A percentile compares a stretch with the other conserved stretches of the same genome.
phyloP scores from a whole-genome alignment of 2,329 filamentous ascomycete genomes.

The Fusarium equiseti region DNA sequence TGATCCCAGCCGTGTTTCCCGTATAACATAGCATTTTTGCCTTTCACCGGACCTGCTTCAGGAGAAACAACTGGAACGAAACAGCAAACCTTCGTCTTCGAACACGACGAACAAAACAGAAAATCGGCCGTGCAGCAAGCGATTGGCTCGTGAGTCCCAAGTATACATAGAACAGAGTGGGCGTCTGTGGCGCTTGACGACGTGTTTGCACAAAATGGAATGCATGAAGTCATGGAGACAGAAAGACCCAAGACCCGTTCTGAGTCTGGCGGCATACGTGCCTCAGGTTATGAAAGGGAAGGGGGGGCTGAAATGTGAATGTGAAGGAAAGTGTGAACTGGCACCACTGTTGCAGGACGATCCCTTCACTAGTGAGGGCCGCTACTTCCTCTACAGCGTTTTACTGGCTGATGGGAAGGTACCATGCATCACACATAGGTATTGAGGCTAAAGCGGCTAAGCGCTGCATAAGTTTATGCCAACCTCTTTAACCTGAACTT shows the following conservation, averaged over 20 bases:
- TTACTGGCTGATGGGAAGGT: not conserved
- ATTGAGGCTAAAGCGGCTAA: slow-evolving; percentile 38
- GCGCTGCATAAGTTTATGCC: slow-evolving; percentile 39
- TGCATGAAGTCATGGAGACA: slow-evolving; percentile 54
- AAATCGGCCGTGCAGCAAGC: slow-evolving; percentile 25
- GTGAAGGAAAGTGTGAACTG: slow-evolving; percentile 40
- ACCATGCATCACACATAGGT: slow-evolving; percentile 28
- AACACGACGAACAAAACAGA: slow-evolving; percentile 31
- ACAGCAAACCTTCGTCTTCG: slow-evolving; percentile 44
- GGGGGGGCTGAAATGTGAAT: slow-evolving; percentile 35
- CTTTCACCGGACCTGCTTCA: slow-evolving; percentile 34
- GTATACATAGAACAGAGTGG: slow-evolving; percentile 6
- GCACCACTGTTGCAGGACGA: slow-evolving; percentile 49
- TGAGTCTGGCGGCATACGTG: slow-evolving; percentile 25
- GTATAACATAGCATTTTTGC: slow-evolving; percentile 16
- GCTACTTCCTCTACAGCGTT: slow-evolving; percentile 12
- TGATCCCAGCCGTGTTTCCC: slow-evolving; percentile 30
- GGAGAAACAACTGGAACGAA: slow-evolving; percentile 44
- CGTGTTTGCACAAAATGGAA: slow-evolving; percentile 49
- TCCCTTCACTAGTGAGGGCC: slow-evolving; percentile 40
- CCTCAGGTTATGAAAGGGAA: slow-evolving; percentile 38
- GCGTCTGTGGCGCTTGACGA: slow-evolving; percentile 44
- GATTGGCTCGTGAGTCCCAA: slow-evolving; percentile 37
- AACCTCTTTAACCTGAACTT: slow-evolving; percentile 21
- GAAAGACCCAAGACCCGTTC: slow-evolving; percentile 26